Evolutionary conservation across 768 basidiomycete species (phyloP).

Genomic region (Termitomyces sp.): DNA sequence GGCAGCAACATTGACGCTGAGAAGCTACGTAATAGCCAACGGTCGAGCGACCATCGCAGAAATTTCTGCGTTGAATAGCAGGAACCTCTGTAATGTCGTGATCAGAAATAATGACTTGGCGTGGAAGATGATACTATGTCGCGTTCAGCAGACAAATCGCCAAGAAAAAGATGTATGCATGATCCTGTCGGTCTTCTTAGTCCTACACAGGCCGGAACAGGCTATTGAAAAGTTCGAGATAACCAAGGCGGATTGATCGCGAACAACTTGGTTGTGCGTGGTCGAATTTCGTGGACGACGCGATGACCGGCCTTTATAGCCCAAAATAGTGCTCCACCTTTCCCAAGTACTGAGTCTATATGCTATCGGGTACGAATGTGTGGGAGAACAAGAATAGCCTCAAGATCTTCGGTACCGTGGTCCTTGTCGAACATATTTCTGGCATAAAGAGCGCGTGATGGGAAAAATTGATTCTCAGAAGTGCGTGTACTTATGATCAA

Average conservation of each 20-base stretch:
- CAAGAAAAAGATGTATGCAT: neutral
- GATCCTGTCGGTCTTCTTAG: neutral
- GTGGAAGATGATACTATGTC: neutral
- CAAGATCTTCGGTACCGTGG: neutral
- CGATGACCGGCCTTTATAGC: neutral
- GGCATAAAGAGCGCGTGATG: too few relatives aligned
- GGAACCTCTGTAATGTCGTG: neutral
- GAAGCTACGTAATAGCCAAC: neutral
- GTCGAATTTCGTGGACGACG: neutral
- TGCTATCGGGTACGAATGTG: neutral
- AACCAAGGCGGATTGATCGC: neutral
- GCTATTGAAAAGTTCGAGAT: neutral
- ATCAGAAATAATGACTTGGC: neutral
- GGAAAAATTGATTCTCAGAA: too few relatives aligned
- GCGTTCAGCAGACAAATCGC: neutral
- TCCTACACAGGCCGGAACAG: neutral
- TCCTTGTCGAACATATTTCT: neutral
- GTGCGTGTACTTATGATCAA: too few relatives aligned
- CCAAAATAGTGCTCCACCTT: neutral
- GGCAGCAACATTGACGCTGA: neutral
- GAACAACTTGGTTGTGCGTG: neutral
- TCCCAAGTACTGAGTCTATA: neutral
- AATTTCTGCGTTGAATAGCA: neutral
- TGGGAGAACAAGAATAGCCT: neutral
- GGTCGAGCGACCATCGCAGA: neutral